Evolutionary conservation across 495 filamentous ascomycete genomes (phyloP).

Genomic region (Aspergillus nanangensis): DNA sequence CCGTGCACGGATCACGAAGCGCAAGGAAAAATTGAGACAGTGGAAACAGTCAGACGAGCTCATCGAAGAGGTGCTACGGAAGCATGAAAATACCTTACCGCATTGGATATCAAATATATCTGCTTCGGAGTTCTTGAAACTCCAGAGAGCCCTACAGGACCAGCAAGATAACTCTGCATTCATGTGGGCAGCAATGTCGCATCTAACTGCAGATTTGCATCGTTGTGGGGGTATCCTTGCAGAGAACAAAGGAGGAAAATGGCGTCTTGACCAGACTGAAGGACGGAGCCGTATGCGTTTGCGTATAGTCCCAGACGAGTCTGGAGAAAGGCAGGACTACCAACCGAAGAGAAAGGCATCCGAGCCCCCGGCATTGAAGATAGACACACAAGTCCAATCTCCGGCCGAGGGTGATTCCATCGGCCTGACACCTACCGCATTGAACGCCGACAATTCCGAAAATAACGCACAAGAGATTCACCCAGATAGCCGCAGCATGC

Average conservation of each 20-base stretch:
- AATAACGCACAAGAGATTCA: conserved; percentile 28
- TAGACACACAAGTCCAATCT: conserved; percentile 31
- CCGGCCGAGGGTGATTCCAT: conserved; percentile 29
- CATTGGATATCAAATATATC: conserved; percentile 95
- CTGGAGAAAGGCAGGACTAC: conserved; percentile 65
- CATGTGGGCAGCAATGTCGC: conserved; percentile 65
- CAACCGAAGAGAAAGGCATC: conserved; percentile 76
- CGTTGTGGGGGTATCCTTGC: conserved; percentile 77
- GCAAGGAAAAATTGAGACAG: conserved; percentile 74
- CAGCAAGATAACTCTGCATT: conserved; percentile 82
- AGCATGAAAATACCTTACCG: conserved; percentile 76
- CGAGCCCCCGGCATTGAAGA: conserved; percentile 35
- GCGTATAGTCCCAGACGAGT: conserved; percentile 72
- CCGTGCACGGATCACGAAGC: conserved; percentile 60
- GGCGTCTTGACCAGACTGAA: conserved; percentile 92
- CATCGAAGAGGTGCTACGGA: conserved; percentile 64
- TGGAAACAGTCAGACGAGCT: conserved; percentile 67
- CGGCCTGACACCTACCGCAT: conserved; percentile 28
- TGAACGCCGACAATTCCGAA: conserved; percentile 24
- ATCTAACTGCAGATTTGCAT: conserved; percentile 66
- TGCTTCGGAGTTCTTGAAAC: conserved; percentile 84
- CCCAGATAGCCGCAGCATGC: conserved; percentile 36
- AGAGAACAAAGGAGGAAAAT: conserved; percentile 60
- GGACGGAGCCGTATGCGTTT: conserved; percentile 93
- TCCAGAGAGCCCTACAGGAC: conserved; percentile 82